A percentile compares a stretch with the other conserved stretches of the same genome.
phyloP scores from a whole-genome alignment of 345 rosid genomes.

The Eucalyptus polyanthemos region DNA sequence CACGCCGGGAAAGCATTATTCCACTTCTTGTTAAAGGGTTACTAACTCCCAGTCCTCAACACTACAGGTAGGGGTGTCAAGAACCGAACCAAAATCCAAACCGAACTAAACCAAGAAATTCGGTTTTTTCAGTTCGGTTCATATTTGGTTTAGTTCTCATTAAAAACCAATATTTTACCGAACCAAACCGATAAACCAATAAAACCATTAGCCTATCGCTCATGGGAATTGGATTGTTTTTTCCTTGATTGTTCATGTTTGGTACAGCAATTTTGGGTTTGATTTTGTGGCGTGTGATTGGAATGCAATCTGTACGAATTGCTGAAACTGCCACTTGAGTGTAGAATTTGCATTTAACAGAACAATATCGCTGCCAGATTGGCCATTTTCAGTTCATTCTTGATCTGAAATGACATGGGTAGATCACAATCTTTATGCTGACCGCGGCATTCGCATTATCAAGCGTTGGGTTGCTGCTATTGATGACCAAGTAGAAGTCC shows the following conservation, averaged over 20 bases:
- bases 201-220: too few species aligned
- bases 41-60: neutral
- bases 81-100: too few species aligned
- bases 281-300: neutral
- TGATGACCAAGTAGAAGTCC: neutral
- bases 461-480: neutral
- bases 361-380: neutral
- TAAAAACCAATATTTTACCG: too few species aligned
- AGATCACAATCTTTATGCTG: neutral
- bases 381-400: neutral
- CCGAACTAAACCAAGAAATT: too few species aligned
- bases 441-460: neutral
- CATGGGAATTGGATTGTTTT: neutral
- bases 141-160: too few species aligned
- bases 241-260: neutral
- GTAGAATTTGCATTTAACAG: neutral
- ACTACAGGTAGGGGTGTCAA: neutral
- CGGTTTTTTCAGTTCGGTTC: too few species aligned
- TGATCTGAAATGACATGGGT: neutral
- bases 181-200: too few species aligned
- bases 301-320: neutral
- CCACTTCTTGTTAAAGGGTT: neutral
- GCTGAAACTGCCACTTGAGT: neutral
- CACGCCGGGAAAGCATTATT: neutral
- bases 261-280: neutral